Base-by-base conservation (phyloP, 805 yeast species). In the Teunomyces cretensis region DNA sequence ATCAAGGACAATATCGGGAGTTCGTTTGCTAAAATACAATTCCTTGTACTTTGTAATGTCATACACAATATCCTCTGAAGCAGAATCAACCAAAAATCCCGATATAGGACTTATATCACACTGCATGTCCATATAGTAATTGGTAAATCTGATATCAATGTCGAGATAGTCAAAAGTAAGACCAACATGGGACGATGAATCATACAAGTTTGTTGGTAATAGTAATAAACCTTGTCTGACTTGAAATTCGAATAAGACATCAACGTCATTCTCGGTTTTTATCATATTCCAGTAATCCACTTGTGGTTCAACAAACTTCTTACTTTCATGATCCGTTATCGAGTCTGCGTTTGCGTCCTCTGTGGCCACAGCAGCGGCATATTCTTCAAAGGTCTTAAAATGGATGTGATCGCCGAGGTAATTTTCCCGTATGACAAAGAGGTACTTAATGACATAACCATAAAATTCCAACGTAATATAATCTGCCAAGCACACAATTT, bases 51-150 rank as follows among this genome's bases (percentile, higher is more conserved):
- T 40, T 17, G 59, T 47, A 5, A 61, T 58, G 39, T 61, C 58
- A 46, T 58, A 64, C 3, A 64, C 51, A 2, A 51, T 49, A 26
- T 44, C 32, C n/a, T 53, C 58, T 9, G 60, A 41, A 12, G 51
- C 45, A 8, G 58, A 62, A 9, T 58, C 59, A 2, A 75, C 70
- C 15, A 56, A 52, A 4, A 52, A 63, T 2, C 64, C 80, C 4
- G 57, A 61, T 2, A 83, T 60, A 0, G 91, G 88, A 9, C 86
- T 74, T 32, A 83, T 71, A 51, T 87, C 81, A 1, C 85, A 86
- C 56, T 89, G 92, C 49, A 92, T 60, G 58, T 92, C 97, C 97
- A 94, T 91, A 58, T 92, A 94, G 62, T 86, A 94, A 55, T 89
- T 87, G 13, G 92, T 85, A 64, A 89, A 86, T 44, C 98, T 71